Conservation (phyloP, 495 filamentous ascomycete species). For the Talaromyces wortmannii region DNA sequence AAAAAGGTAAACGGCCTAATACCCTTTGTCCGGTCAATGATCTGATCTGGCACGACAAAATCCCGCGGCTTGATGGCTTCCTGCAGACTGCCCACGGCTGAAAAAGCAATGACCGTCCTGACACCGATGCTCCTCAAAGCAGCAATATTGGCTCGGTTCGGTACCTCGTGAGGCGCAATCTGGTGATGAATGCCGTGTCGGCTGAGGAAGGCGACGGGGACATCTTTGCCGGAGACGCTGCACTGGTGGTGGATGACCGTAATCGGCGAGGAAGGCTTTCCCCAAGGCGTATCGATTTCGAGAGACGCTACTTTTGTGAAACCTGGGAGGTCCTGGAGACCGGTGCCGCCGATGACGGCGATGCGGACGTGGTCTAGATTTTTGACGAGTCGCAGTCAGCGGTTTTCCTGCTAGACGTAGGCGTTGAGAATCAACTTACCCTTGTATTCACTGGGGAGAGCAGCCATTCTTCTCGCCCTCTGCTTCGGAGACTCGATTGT, state of each 20-base stretch:
- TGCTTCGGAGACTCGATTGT: slow-evolving; percentile 28
- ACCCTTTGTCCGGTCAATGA: slow-evolving; percentile 97
- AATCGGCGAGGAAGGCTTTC: slow-evolving; percentile 82
- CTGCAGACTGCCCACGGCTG: slow-evolving; percentile 85
- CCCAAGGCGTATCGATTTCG: slow-evolving; percentile 79
- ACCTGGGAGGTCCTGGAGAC: slow-evolving; percentile 63
- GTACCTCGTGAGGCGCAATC: slow-evolving; percentile 86
- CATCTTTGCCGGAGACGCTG: slow-evolving; percentile 44
- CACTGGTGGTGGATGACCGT: slow-evolving; percentile 76
- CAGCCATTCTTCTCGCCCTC: slow-evolving; percentile 42
- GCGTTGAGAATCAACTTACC: slow-evolving; percentile 25
- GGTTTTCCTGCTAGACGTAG: slow-evolving; percentile 9
- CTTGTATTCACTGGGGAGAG: slow-evolving; percentile 48
- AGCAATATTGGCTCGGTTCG: slow-evolving; percentile 88
- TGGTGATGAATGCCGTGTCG: slow-evolving; percentile 87
- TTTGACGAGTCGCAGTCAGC: background rate
- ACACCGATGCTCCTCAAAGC: slow-evolving; percentile 87
- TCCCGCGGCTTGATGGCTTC: slow-evolving; percentile 91
- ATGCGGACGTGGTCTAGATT: slow-evolving; percentile 69
- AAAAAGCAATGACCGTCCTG: slow-evolving; percentile 85
- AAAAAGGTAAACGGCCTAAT: slow-evolving; percentile 92
- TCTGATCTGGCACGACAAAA: slow-evolving; percentile 92
- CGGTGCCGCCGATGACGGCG: slow-evolving; percentile 95
- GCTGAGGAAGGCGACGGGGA: slow-evolving; percentile 87
- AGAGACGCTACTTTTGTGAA: slow-evolving; percentile 78